phyloP scores from a whole-genome alignment of 23 red algal species.

The Rhodosorus marinus region DNA sequence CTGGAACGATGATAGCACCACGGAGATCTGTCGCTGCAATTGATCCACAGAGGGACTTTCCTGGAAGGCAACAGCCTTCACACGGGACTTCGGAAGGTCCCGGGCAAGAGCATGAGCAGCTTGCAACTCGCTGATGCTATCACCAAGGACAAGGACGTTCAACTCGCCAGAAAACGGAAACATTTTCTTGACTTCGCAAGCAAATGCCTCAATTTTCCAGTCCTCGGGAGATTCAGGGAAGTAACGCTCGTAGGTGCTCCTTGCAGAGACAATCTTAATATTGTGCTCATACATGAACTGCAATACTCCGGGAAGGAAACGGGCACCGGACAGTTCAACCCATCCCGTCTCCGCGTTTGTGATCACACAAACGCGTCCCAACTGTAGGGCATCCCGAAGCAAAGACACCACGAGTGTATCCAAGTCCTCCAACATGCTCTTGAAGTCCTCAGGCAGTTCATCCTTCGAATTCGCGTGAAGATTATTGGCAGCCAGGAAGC shows the following conservation, averaged over 20 bases:
- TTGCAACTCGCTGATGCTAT: slow-evolving; percentile 70
- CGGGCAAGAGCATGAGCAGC: slow-evolving; percentile 62
- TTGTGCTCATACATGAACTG: slow-evolving; percentile 21
- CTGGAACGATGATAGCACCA: slow-evolving; percentile 39
- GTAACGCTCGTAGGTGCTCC: slow-evolving; percentile 62
- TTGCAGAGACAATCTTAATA: slow-evolving; percentile 67
- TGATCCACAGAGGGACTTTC: slow-evolving; percentile 63
- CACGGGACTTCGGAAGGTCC: slow-evolving; percentile 16
- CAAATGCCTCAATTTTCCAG: slow-evolving; percentile 88
- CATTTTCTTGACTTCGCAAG: slow-evolving; percentile 34
- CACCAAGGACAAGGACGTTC: slow-evolving; percentile 76
- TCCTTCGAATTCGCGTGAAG: neutral
- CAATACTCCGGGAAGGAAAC: slow-evolving; percentile 64
- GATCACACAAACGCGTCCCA: slow-evolving; percentile 59
- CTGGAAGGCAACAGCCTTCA: slow-evolving; percentile 92
- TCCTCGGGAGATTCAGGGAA: slow-evolving; percentile 55
- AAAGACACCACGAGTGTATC: slow-evolving; percentile 50
- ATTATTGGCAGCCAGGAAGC: neutral
- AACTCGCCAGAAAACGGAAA: slow-evolving; percentile 30
- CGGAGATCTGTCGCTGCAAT: slow-evolving; percentile 64
- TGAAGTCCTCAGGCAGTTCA: neutral
- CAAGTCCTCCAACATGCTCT: neutral
- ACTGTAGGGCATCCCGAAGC: slow-evolving; percentile 31
- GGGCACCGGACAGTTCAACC: slow-evolving; percentile 63
- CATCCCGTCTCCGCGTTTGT: slow-evolving; percentile 95